phyloP scores from a whole-genome alignment of 2,329 filamentous ascomycete genomes.

The Helminthosporium solani region DNA sequence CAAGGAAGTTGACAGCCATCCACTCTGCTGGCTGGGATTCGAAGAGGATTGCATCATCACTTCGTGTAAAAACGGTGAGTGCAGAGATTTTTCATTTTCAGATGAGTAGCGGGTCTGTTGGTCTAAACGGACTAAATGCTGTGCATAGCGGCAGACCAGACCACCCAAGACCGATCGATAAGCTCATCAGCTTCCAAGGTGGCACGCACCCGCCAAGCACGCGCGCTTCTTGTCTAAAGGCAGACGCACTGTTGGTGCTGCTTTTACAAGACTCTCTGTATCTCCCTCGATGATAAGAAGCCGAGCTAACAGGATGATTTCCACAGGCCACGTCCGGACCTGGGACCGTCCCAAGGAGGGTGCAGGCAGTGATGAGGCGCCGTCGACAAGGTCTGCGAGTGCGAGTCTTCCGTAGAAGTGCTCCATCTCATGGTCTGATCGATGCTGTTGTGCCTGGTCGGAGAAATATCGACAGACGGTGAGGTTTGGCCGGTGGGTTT shows the following conservation, averaged over 20 bases:
- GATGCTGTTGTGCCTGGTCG: too few relatives aligned
- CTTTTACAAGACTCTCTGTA: too few relatives aligned
- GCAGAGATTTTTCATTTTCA: slow-evolving; percentile 2
- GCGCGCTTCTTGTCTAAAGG: slow-evolving; percentile 16
- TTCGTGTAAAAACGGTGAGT: slow-evolving; percentile 83
- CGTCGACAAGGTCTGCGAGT: slow-evolving; percentile 27
- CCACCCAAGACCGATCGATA: too few relatives aligned
- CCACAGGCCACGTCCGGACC: slow-evolving; percentile 69
- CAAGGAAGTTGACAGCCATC: slow-evolving; percentile 82
- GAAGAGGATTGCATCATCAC: slow-evolving; percentile 91
- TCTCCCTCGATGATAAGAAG: slow-evolving; percentile 1
- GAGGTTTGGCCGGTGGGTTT: too few relatives aligned
- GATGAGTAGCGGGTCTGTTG: slow-evolving; percentile 1
- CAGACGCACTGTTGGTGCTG: slow-evolving; percentile 2
- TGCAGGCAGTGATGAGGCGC: slow-evolving; percentile 37
- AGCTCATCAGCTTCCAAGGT: too few relatives aligned
- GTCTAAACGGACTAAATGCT: background rate
- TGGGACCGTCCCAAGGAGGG: slow-evolving; percentile 66
- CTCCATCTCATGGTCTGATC: background rate
- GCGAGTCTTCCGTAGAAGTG: slow-evolving; percentile 6
- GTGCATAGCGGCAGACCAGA: slow-evolving; percentile 2
- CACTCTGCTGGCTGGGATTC: slow-evolving; percentile 88
- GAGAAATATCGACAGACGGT: too few relatives aligned
- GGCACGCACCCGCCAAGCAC: slow-evolving; percentile 27
- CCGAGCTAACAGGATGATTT: slow-evolving; percentile 19